Percentiles rank a stretch among this genome's conserved stretches.
Evolutionary conservation across 768 basidiomycete species (phyloP).

Genomic region (Agaricus blazei): DNA sequence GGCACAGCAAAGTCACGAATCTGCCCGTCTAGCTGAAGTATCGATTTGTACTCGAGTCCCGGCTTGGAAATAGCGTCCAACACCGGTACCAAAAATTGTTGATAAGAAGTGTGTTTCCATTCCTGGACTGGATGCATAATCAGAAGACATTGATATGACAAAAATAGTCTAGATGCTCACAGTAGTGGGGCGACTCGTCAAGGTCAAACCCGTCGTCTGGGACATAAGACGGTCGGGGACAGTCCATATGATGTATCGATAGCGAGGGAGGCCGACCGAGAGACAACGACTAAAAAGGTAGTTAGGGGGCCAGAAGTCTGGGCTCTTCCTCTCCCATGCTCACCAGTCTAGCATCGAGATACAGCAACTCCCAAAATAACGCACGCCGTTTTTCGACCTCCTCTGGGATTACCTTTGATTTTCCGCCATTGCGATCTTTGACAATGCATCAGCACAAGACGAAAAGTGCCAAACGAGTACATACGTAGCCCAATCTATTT

Average conservation of each 20-base stretch:
- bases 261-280: slow-evolving; percentile 67
- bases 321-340: slow-evolving; percentile 12
- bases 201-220: slow-evolving; percentile 33
- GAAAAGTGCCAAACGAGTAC: slow-evolving; percentile 11
- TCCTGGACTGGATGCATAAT: slow-evolving; percentile 45
- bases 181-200: slow-evolving; percentile 35
- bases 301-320: not conserved
- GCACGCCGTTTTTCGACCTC: slow-evolving; percentile 65
- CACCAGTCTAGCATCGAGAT: slow-evolving; percentile 59
- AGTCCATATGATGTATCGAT: slow-evolving; percentile 57
- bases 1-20: slow-evolving; percentile 64
- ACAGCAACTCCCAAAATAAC: slow-evolving; percentile 67
- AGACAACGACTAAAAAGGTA: slow-evolving; percentile 44
- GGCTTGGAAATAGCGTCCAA: slow-evolving; percentile 53
- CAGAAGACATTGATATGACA: slow-evolving; percentile 2
- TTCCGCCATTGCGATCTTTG: slow-evolving; percentile 59
- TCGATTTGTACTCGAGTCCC: slow-evolving; percentile 41
- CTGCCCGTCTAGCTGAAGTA: slow-evolving; percentile 51
- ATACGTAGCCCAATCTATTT: slow-evolving; percentile 55
- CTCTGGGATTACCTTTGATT: slow-evolving; percentile 64
- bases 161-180: slow-evolving; percentile 21
- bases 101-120: slow-evolving; percentile 66
- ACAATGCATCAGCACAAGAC: slow-evolving; percentile 3
- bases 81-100: slow-evolving; percentile 55
- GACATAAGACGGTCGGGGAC: slow-evolving; percentile 39